Evolutionary conservation across 768 basidiomycete genomes (phyloP).

Genomic region (Hydnomerulius pinastri): DNA sequence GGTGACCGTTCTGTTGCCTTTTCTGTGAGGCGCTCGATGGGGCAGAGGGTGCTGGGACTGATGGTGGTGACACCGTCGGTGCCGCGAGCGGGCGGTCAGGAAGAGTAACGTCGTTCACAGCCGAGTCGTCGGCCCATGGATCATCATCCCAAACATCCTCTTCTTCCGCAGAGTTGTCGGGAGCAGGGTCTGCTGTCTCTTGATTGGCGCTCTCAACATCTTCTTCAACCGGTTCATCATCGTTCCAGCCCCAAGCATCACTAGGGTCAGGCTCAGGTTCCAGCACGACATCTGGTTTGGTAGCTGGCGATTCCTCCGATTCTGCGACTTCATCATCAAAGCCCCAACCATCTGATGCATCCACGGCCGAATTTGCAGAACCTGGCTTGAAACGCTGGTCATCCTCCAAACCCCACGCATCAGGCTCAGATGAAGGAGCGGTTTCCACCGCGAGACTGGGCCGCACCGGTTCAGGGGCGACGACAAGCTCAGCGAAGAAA

Average conservation of each 20-base stretch:
- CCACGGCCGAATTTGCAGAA: slow-evolving; percentile 24
- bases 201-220: slow-evolving; percentile 27
- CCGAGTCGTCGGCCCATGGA: slow-evolving; percentile 60
- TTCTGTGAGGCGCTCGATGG: slow-evolving; percentile 59
- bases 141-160: slow-evolving; percentile 66
- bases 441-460: neutral
- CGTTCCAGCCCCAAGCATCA: slow-evolving; percentile 82
- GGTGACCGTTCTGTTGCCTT: slow-evolving; percentile 30
- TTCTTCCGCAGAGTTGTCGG: slow-evolving; percentile 37
- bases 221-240: slow-evolving; percentile 41
- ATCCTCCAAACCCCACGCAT: slow-evolving; percentile 51
- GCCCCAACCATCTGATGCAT: slow-evolving; percentile 47
- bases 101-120: slow-evolving; percentile 27
- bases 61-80: slow-evolving; percentile 27
- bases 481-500: slow-evolving; percentile 26
- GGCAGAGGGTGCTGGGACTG: slow-evolving; percentile 39
- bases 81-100: slow-evolving; percentile 29
- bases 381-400: slow-evolving; percentile 30
- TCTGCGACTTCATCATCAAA: slow-evolving; percentile 49
- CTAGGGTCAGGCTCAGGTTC: slow-evolving; percentile 42
- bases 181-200: slow-evolving; percentile 8
- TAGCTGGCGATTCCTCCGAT: slow-evolving; percentile 17
- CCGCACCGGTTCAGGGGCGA: slow-evolving; percentile 2
- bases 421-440: slow-evolving; percentile 22
- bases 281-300: slow-evolving; percentile 18